These are phyloP conservation scores for Agaricus subrufescens DNA, from an alignment of 768 basidiomycete genomes.

Conservation along the genomic window DNA sequence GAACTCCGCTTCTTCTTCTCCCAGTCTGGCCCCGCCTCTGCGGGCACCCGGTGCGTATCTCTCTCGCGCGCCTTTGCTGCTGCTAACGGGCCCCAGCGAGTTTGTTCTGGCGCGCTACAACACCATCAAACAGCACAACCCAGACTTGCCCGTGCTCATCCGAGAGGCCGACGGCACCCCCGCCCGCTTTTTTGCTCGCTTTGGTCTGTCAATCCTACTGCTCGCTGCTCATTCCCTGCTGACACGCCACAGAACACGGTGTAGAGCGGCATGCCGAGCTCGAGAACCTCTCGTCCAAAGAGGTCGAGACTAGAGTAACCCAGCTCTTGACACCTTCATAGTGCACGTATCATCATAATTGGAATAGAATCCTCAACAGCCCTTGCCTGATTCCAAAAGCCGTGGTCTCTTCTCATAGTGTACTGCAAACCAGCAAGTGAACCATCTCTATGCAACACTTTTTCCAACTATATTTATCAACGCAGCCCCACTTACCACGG, in stretches of 20 bases:
- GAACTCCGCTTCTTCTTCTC: constrained; percentile 81
- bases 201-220: constrained; percentile 52
- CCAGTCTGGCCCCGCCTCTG: constrained; percentile 70
- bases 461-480: no score
- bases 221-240: constrained; percentile 7
- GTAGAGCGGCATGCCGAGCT: constrained; percentile 78
- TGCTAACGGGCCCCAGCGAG: constrained; percentile 45
- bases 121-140: constrained; percentile 75
- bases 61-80: constrained; percentile 1
- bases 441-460: no score
- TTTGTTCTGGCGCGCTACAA: constrained; percentile 77
- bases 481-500: no score
- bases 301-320: constrained; percentile 68
- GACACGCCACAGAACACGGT: constrained; percentile 54
- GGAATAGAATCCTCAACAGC: constrained; percentile 1
- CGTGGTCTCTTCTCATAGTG: no score
- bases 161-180: constrained; percentile 78
- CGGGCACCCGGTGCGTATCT: constrained; percentile 66
- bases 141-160: constrained; percentile 80
- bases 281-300: constrained; percentile 66
- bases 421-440: no score
- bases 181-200: constrained; percentile 79
- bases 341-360: neutral
- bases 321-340: constrained; percentile 40
- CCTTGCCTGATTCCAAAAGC: constrained; percentile 4